Evolutionary conservation across 768 basidiomycete genomes (phyloP), one percentile per base, ranked within the genome.

Genomic region (Chalciporus pseudorubinellus): DNA sequence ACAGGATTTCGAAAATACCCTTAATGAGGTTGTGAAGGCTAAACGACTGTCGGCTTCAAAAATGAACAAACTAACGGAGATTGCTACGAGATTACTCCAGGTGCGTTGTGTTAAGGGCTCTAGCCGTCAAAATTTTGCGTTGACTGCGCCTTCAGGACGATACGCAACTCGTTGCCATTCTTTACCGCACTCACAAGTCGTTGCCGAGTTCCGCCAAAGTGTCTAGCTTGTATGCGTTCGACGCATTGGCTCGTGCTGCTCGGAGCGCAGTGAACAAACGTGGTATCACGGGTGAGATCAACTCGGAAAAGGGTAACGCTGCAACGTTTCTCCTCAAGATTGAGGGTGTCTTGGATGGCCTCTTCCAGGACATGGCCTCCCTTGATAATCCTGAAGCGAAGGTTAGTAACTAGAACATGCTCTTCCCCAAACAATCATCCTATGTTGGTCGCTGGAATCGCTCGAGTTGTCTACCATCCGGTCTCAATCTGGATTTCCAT

Each of bases 181-280:
- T 98, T 31, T 97, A 91, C 70, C 87, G 90, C 50, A 88, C 86
- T 10, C 95, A 98, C 74, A 92, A 89, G 69, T 80, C 84, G 9
- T 76, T 95, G 31, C 72, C 83, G 4, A 69, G 80, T 14, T 60
- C 77, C 11, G 76, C 79, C 56, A 95, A 98, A 67, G 81, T 95
- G 52, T 84, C 82, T 34, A 93, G 92, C 71, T 77, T 99, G 44
- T 99, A 98, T 70, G 84, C 87, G 36, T 91, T 99, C 66, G 95
- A 99, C 72, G 90, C 95, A 18, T 78, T 99, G 54, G 82, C 92
- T 39, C 85, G 95, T 51, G 93, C 87, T 16, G 92, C 92, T 18
- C 79, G 84, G 52, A 74, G 75, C 52, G 77, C 83, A 42, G 82
- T 76, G 40, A 83, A 74, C 61, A 94, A 93, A 67, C 79, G 81